Evolutionary conservation across 257 asterid genomes (phyloP).

Genomic region (Knoxia roxburghii): DNA sequence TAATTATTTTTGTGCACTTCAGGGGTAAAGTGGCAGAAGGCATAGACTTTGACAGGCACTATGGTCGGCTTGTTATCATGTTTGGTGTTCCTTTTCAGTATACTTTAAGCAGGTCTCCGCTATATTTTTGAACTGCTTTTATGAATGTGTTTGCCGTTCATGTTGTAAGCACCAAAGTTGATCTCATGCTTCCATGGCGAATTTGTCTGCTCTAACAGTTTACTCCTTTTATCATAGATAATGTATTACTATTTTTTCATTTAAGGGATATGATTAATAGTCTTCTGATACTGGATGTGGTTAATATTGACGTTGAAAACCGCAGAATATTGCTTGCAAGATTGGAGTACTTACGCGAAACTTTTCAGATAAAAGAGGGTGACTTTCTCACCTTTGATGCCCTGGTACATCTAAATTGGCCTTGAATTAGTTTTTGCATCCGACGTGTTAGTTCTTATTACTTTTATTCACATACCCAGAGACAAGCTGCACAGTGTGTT

Average conservation of each 20-base stretch:
- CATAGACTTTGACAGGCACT: constrained; percentile 96
- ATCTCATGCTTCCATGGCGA: neutral
- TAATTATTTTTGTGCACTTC: constrained; percentile 21
- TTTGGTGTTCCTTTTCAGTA: constrained; percentile 95
- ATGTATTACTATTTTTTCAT: neutral
- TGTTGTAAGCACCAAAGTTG: neutral
- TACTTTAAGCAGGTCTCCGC: constrained; percentile 70
- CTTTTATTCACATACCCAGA: constrained; percentile 34
- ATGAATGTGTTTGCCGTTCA: neutral
- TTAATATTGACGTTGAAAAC: constrained; percentile 14
- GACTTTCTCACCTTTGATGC: constrained; percentile 97
- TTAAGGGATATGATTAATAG: too few relatives aligned
- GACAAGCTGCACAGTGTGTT: constrained; percentile 99
- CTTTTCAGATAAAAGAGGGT: constrained; percentile 95
- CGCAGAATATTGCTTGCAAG: constrained; percentile 91
- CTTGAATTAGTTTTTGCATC: constrained; percentile 2
- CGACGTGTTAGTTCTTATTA: constrained; percentile 1
- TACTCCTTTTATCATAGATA: neutral
- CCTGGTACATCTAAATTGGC: constrained; percentile 49
- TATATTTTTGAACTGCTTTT: neutral
- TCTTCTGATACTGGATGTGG: neutral
- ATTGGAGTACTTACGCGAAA: constrained; percentile 84
- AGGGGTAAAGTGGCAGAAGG: constrained; percentile 99
- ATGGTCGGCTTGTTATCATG: constrained; percentile 98
- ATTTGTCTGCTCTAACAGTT: neutral